phyloP scores from a whole-genome alignment of 805 yeast species.

The Candida anglica region DNA sequence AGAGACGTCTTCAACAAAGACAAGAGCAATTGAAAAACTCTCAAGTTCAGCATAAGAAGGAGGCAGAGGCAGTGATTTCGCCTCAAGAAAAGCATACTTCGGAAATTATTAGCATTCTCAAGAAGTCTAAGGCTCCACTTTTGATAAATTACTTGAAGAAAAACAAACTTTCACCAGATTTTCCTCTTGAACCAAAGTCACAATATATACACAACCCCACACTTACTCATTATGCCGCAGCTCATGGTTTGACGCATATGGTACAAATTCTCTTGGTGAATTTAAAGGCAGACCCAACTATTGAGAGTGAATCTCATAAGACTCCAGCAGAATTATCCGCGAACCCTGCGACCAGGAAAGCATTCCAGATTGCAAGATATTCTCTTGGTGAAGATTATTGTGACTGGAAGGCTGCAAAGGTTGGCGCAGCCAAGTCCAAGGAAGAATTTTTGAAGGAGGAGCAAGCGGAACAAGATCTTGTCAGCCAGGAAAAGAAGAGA shows the following conservation, averaged over 20 bases:
- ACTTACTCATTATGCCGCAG: slow-evolving; percentile 72
- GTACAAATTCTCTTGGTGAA: slow-evolving; percentile 58
- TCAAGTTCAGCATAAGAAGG: slow-evolving; percentile 22
- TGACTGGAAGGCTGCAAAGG: slow-evolving; percentile 67
- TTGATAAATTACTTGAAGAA: slow-evolving; percentile 58
- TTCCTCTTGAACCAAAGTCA: slow-evolving; percentile 49
- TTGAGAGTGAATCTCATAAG: slow-evolving; percentile 48
- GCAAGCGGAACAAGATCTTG: slow-evolving; percentile 28
- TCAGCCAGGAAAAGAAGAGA: slow-evolving; percentile 35
- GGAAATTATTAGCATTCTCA: slow-evolving; percentile 57
- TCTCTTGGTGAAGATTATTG: slow-evolving; percentile 65
- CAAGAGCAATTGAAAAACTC: slow-evolving; percentile 5
- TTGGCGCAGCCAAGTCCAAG: slow-evolving; percentile 56
- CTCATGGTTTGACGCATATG: slow-evolving; percentile 63
- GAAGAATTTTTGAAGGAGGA: slow-evolving; percentile 49
- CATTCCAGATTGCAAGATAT: slow-evolving; percentile 66
- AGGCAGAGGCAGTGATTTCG: slow-evolving; percentile 8
- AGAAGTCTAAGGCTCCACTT: slow-evolving; percentile 75
- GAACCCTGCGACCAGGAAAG: slow-evolving; percentile 40
- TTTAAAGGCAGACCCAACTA: slow-evolving; percentile 68
- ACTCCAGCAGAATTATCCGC: slow-evolving; percentile 67
- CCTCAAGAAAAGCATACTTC: slow-evolving; percentile 46
- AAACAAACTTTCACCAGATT: slow-evolving; percentile 51
- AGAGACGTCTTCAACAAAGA: slow-evolving; percentile 11
- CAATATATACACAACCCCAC: slow-evolving; percentile 63